Evolutionary conservation across 768 basidiomycete genomes (phyloP).

Genomic region (Xerocomellus intermedius): DNA sequence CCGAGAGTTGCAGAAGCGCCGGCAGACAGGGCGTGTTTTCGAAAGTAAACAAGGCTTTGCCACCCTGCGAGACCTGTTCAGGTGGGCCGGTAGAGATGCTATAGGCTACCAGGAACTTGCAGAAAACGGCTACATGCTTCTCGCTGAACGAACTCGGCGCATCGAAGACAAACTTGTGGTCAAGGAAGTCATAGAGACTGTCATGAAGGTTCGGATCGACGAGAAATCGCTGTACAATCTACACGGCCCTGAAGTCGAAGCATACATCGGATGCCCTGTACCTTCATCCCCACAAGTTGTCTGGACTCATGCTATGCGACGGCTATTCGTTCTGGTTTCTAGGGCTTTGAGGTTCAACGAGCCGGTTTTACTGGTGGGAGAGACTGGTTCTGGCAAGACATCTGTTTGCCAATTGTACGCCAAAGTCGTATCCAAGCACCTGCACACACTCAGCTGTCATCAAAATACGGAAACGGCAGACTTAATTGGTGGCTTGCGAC

Average conservation of each 20-base stretch:
- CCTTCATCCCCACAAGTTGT: constrained; percentile 53
- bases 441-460: constrained; percentile 88
- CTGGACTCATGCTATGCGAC: constrained; percentile 93
- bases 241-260: constrained; percentile 40
- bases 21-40: constrained; percentile 89
- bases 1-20: constrained; percentile 86
- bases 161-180: constrained; percentile 85
- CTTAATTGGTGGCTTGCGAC: constrained; percentile 89
- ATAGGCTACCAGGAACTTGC: constrained; percentile 90
- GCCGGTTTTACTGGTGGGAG: constrained; percentile 92
- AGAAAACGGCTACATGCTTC: constrained; percentile 94
- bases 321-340: constrained; percentile 79
- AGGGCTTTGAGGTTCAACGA: constrained; percentile 90
- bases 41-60: constrained; percentile 98
- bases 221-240: constrained; percentile 67
- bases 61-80: constrained; percentile 93
- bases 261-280: constrained; percentile 56
- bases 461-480: constrained; percentile 99
- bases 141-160: constrained; percentile 86
- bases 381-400: constrained; percentile 97
- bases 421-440: constrained; percentile 52
- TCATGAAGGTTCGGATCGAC: constrained; percentile 87
- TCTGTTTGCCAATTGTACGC: constrained; percentile 93
- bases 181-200: constrained; percentile 86
- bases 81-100: constrained; percentile 93